These are phyloP conservation scores for Ophiostoma perfectum DNA, from an alignment of 2,329 filamentous ascomycete genomes.

Conservation along the genomic window DNA sequence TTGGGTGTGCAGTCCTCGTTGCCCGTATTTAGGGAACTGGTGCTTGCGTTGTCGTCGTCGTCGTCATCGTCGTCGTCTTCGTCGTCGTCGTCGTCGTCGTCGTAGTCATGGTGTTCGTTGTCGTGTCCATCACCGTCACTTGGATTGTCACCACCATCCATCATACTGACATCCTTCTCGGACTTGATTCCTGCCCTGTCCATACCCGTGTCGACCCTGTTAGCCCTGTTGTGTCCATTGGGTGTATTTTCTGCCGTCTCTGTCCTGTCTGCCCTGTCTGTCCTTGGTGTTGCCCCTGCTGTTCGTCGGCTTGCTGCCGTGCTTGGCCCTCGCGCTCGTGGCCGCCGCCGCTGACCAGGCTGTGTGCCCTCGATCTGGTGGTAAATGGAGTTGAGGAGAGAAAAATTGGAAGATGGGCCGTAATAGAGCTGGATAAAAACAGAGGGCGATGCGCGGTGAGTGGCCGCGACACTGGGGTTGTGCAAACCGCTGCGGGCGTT, in stretches of 20 bases:
- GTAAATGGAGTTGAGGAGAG: slow-evolving; percentile 25
- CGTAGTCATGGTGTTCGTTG: neutral
- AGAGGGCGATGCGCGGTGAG: slow-evolving; percentile 24
- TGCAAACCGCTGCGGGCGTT: slow-evolving; percentile 12
- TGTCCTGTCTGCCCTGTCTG: neutral
- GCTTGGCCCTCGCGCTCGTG: neutral
- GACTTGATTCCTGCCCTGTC: neutral
- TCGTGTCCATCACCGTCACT: neutral
- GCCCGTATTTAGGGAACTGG: neutral
- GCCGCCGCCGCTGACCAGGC: neutral
- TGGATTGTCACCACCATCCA: neutral
- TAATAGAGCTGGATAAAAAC: slow-evolving; percentile 27
- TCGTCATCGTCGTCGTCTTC: neutral
- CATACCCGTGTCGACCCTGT: neutral
- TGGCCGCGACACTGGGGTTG: slow-evolving; percentile 23
- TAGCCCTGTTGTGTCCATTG: neutral
- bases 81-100: neutral
- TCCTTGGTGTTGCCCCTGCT: neutral
- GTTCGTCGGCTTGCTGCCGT: neutral
- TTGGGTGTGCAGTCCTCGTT: slow-evolving; percentile 7
- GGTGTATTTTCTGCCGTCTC: neutral
- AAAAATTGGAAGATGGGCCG: slow-evolving; percentile 26
- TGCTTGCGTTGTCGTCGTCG: slow-evolving; percentile 7
- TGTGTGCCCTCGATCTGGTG: slow-evolving; percentile 23
- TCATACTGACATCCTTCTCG: neutral